Evolutionary conservation across 768 basidiomycete species (phyloP).

Genomic region (Tricholoma sp.): DNA sequence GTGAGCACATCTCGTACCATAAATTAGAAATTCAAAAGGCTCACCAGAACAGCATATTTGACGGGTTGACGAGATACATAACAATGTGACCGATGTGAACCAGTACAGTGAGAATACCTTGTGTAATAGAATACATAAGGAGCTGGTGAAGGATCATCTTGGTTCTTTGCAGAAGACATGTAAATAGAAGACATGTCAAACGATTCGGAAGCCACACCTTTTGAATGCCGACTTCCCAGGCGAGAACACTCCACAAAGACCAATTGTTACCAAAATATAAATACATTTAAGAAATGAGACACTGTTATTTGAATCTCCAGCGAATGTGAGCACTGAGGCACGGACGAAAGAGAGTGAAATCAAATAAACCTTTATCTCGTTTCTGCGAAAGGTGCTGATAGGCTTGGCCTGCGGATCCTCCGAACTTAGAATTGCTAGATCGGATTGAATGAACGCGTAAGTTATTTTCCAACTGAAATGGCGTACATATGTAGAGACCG

Average conservation of each 20-base stretch:
- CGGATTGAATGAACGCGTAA: neutral
- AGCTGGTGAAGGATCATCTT: slow-evolving; percentile 2
- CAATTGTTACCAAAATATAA: slow-evolving; percentile 1
- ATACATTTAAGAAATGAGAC: slow-evolving; percentile 1
- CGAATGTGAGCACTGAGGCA: neutral
- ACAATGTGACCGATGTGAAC: too few species aligned
- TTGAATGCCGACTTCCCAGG: too few species aligned
- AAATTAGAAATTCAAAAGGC: neutral
- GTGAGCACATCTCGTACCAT: neutral
- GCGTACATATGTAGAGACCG: neutral
- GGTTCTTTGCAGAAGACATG: too few species aligned
- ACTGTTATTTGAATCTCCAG: too few species aligned
- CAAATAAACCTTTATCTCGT: neutral
- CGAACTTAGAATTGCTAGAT: neutral
- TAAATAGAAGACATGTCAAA: too few species aligned
- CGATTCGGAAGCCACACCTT: neutral
- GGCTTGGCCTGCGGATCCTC: neutral
- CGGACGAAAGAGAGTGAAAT: neutral
- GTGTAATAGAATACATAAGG: slow-evolving; percentile 1
- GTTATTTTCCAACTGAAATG: neutral
- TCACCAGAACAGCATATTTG: slow-evolving; percentile 1
- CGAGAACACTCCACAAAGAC: slow-evolving; percentile 1
- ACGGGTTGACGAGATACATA: too few species aligned
- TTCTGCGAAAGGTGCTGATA: neutral
- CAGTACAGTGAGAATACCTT: slow-evolving; percentile 2